phyloP scores from a whole-genome alignment of 306 rosid species.

The Quercus parvula region DNA sequence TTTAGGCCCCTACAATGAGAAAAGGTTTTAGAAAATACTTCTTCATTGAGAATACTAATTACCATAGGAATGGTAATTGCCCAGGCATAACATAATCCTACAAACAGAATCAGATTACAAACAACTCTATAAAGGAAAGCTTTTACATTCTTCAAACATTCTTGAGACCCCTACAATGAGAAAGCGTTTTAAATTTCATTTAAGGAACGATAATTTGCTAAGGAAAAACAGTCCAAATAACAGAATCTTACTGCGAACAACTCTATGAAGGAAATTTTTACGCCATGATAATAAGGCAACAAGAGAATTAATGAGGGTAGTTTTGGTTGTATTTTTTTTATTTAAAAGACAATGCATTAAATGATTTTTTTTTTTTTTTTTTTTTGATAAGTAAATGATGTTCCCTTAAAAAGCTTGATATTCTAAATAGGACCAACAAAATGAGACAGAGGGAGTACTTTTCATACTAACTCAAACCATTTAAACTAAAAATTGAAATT shows the following conservation, averaged over 20 bases:
- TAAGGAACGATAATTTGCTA: background rate
- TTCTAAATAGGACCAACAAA: no score
- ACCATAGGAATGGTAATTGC: slow-evolving; percentile 4
- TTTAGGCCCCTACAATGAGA: slow-evolving; percentile 74
- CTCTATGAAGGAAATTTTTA: background rate
- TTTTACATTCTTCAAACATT: slow-evolving; percentile 61
- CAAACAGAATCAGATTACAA: no score
- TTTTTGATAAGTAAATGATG: no score
- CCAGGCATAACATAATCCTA: background rate
- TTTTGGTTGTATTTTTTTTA: no score
- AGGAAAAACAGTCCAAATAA: background rate
- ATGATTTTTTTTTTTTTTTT: no score
- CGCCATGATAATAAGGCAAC: background rate
- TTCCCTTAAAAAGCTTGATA: no score
- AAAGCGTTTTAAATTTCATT: slow-evolving; percentile 15
- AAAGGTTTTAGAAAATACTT: slow-evolving; percentile 13
- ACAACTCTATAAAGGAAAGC: no score
- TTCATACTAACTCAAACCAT: no score
- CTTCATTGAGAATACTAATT: background rate
- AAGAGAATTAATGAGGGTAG: background rate
- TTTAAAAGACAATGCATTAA: no score
- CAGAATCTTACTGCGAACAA: background rate
- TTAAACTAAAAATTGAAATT: no score
- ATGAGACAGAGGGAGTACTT: no score
- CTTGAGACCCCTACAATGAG: slow-evolving; percentile 66